phyloP scores from a whole-genome alignment of 2,329 filamentous ascomycete species.

The Botryotinia calthae region DNA sequence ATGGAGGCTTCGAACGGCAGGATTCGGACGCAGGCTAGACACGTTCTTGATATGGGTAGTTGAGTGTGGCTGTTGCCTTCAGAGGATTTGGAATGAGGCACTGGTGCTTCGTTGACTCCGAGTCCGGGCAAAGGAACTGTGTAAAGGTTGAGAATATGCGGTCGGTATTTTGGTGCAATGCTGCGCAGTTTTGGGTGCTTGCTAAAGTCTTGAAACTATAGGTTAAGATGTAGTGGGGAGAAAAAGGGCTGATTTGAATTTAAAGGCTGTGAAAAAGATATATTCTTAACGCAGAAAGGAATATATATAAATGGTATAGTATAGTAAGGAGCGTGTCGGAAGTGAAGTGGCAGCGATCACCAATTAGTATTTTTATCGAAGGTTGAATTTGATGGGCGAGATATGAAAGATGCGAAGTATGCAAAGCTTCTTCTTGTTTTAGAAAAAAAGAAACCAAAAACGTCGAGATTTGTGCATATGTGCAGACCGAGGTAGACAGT shows the following conservation, averaged over 20 bases:
- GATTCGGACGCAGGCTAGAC: slow-evolving; percentile 15
- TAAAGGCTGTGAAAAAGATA: background rate
- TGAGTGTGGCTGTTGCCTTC: slow-evolving; percentile 14
- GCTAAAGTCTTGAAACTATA: slow-evolving; percentile 1
- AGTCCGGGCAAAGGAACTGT: background rate
- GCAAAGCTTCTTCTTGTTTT: background rate
- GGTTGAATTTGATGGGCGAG: background rate
- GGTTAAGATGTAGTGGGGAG: slow-evolving; percentile 2
- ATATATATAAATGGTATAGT: slow-evolving; percentile 7
- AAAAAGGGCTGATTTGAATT: slow-evolving; percentile 5
- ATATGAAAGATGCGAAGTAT: slow-evolving; percentile 6
- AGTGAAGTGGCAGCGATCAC: background rate
- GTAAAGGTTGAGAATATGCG: slow-evolving; percentile 11
- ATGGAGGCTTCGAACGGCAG: slow-evolving; percentile 13
- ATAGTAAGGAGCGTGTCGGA: slow-evolving; percentile 9
- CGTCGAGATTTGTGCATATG: background rate
- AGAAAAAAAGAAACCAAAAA: slow-evolving; percentile 3
- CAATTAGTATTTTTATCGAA: slow-evolving; percentile 7
- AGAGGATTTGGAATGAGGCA: slow-evolving; percentile 18
- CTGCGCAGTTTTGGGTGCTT: slow-evolving; percentile 12
- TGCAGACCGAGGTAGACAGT: background rate
- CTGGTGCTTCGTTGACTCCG: slow-evolving; percentile 10
- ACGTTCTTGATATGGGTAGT: slow-evolving; percentile 14
- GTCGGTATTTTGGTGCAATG: slow-evolving; percentile 9
- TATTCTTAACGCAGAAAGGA: background rate